A percentile compares a stretch with the other conserved stretches of the same genome.
These are phyloP conservation scores for Neonectria neomacrospora DNA, from an alignment of 2,329 filamentous ascomycete species.

Conservation along the genomic window DNA sequence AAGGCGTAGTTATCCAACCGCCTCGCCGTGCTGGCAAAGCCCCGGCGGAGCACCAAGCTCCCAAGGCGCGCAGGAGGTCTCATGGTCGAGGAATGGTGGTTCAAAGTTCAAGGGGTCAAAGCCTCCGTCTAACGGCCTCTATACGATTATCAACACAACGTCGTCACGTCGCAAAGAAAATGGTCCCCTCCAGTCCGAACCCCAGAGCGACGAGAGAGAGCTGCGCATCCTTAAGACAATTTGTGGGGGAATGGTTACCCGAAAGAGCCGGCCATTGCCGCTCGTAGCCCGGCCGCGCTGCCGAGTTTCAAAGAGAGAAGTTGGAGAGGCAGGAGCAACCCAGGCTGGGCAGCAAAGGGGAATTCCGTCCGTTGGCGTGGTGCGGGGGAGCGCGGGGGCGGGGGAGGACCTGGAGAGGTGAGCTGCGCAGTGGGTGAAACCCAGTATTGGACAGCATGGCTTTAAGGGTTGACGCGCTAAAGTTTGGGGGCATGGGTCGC, in stretches of 20 bases:
- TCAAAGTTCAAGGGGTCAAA: neutral
- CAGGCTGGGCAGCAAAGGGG: no score
- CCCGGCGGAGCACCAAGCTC: constrained; percentile 54
- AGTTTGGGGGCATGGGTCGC: constrained; percentile 25
- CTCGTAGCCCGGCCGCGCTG: constrained; percentile 42
- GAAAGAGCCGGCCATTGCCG: constrained; percentile 53
- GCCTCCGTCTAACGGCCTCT: neutral
- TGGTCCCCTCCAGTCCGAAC: neutral
- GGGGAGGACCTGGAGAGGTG: neutral
- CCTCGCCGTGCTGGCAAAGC: constrained; percentile 61
- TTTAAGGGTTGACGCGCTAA: constrained; percentile 23
- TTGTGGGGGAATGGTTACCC: constrained; percentile 40
- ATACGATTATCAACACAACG: constrained; percentile 1
- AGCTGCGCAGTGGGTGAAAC: neutral
- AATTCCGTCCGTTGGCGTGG: neutral
- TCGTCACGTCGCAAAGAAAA: constrained; percentile 4
- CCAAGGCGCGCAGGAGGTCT: constrained; percentile 41
- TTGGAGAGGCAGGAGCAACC: constrained; percentile 2
- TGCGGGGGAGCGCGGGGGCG: constrained; percentile 36
- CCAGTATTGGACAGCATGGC: neutral
- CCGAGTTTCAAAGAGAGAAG: constrained; percentile 13
- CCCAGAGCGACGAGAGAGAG: neutral
- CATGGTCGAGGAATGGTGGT: constrained; percentile 22
- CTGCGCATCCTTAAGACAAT: constrained; percentile 9
- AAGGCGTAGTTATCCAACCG: constrained; percentile 67